phyloP scores from a whole-genome alignment of 2,329 filamentous ascomycete species.

The Sporothrix sp. region DNA sequence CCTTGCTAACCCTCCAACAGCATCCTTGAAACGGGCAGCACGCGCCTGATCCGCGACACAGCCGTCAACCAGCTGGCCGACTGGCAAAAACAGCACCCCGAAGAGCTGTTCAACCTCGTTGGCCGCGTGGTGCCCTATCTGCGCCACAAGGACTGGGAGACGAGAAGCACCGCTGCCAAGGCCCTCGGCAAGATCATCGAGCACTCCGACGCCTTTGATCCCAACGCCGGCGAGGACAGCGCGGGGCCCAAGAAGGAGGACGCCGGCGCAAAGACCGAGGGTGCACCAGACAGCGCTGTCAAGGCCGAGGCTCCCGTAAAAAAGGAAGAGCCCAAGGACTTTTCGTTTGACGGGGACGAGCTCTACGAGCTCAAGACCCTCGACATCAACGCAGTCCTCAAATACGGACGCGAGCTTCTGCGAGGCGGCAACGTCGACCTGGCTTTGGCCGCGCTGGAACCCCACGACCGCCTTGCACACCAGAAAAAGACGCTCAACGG shows the following conservation, averaged over 20 bases:
- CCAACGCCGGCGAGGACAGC: slow-evolving; percentile 63
- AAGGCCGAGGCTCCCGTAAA: slow-evolving; percentile 41
- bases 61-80: slow-evolving; percentile 94
- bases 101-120: slow-evolving; percentile 92
- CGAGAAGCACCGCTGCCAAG: slow-evolving; percentile 82
- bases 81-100: slow-evolving; percentile 94
- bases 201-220: slow-evolving; percentile 79
- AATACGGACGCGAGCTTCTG: slow-evolving; percentile 72
- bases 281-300: slow-evolving; percentile 44
- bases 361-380: slow-evolving; percentile 64
- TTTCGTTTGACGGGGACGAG: slow-evolving; percentile 42
- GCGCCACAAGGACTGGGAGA: slow-evolving; percentile 94
- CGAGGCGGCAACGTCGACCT: slow-evolving; percentile 83
- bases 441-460: slow-evolving; percentile 69
- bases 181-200: slow-evolving; percentile 90
- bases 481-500: slow-evolving; percentile 82
- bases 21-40: slow-evolving; percentile 94
- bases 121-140: slow-evolving; percentile 93
- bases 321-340: slow-evolving; percentile 50
- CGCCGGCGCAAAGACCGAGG: neutral
- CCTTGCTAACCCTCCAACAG: slow-evolving; percentile 34
- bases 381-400: slow-evolving; percentile 70
- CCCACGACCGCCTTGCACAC: slow-evolving; percentile 68
- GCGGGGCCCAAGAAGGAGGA: slow-evolving; percentile 40
- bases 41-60: slow-evolving; percentile 88